Evolutionary conservation across 805 yeast species (phyloP).

Genomic region (Kodamaea kakaduensis): DNA sequence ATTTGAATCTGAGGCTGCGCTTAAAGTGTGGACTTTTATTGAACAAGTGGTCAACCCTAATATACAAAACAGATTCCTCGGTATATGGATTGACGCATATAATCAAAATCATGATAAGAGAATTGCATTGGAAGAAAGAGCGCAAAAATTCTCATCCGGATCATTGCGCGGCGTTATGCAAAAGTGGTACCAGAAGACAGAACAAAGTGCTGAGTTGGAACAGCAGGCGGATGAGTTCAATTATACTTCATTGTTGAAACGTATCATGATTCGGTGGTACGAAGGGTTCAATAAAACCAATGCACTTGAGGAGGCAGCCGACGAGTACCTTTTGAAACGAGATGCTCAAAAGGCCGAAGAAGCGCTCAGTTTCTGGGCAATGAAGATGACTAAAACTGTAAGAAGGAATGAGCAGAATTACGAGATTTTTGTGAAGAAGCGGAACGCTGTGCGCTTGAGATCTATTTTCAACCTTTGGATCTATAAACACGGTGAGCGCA

Average conservation of each 20-base stretch:
- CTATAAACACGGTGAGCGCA: slow-evolving; percentile 20
- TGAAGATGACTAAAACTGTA: slow-evolving; percentile 30
- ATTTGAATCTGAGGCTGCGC: slow-evolving; percentile 19
- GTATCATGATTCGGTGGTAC: slow-evolving; percentile 32
- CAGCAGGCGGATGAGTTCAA: slow-evolving; percentile 19
- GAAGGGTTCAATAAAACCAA: slow-evolving; percentile 24
- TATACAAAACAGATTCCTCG: slow-evolving; percentile 11
- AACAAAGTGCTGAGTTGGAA: slow-evolving; percentile 2
- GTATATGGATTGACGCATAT: slow-evolving; percentile 21
- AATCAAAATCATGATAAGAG: slow-evolving; percentile 13
- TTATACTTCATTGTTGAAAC: slow-evolving; percentile 19
- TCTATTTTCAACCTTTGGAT: slow-evolving; percentile 38
- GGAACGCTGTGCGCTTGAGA: slow-evolving; percentile 25
- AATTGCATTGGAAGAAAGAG: slow-evolving; percentile 10
- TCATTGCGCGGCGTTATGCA: background rate
- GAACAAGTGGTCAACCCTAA: slow-evolving; percentile 13
- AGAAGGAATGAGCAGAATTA: slow-evolving; percentile 34
- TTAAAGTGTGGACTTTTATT: slow-evolving; percentile 18
- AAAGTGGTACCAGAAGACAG: slow-evolving; percentile 1
- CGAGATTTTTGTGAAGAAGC: slow-evolving; percentile 29
- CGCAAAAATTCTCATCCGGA: slow-evolving; percentile 7
- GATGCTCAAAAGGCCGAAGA: slow-evolving; percentile 26
- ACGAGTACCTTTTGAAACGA: slow-evolving; percentile 25
- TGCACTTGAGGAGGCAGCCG: slow-evolving; percentile 25
- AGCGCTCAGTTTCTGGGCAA: slow-evolving; percentile 32